Percentiles rank a stretch among this genome's conserved stretches.
Conservation (phyloP, 164 flowering plant species). For the Kalanchoe fedtschenkoi region DNA sequence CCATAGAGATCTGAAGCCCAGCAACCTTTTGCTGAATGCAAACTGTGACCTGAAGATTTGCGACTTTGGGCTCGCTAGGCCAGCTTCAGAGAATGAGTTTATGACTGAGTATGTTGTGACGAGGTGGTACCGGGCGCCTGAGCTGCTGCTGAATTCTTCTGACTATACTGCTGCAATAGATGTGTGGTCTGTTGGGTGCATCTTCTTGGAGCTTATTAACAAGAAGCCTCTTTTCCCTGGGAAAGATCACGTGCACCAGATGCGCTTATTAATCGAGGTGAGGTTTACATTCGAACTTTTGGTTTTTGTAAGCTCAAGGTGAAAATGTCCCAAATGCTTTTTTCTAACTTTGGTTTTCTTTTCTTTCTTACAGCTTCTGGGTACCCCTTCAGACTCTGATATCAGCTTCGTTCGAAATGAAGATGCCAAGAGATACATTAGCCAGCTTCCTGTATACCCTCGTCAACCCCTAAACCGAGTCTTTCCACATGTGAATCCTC, state of each 20-base stretch:
- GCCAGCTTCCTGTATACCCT: conserved; percentile 48
- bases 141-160: conserved; percentile 68
- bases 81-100: conserved; percentile 58
- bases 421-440: conserved; percentile 63
- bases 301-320: too few species aligned
- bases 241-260: conserved; percentile 86
- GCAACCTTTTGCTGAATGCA: conserved; percentile 82
- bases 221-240: conserved; percentile 76
- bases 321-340: too few species aligned
- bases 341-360: conserved; percentile 1
- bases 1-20: conserved; percentile 90
- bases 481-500: conserved; percentile 69
- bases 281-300: conserved; percentile 4
- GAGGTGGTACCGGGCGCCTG: conserved; percentile 98
- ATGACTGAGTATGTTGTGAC: conserved; percentile 98
- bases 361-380: conserved; percentile 51
- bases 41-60: conserved; percentile 85
- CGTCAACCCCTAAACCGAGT: conserved; percentile 40
- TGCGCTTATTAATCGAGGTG: conserved; percentile 87
- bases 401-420: conserved; percentile 64
- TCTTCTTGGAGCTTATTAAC: conserved; percentile 88
- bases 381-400: conserved; percentile 84
- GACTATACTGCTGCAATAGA: conserved; percentile 95
- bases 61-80: conserved; percentile 95
- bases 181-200: conserved; percentile 98